A percentile compares a stretch with the other conserved stretches of the same genome.
Conservation (phyloP, 352 stramenopile genomes). For the Albugo laibachii region DNA sequence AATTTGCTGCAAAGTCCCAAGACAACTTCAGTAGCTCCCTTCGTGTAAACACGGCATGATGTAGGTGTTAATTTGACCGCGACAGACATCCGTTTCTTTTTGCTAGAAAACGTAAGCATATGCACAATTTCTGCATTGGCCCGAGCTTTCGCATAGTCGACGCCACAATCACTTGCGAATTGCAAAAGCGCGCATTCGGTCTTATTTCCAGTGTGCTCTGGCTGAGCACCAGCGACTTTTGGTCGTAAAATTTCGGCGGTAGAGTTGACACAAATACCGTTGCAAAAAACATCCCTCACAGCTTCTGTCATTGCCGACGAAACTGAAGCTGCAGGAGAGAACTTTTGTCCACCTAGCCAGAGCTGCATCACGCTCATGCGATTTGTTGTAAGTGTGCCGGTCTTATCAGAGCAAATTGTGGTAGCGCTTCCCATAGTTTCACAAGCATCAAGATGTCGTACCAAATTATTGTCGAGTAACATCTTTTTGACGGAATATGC, state of each 20-base stretch:
- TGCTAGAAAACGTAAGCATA: constrained; percentile 32
- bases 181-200: constrained; percentile 24
- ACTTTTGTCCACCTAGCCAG: constrained; percentile 16
- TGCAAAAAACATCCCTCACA: constrained; percentile 42
- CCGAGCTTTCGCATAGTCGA: constrained; percentile 24
- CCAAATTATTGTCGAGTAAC: constrained; percentile 91
- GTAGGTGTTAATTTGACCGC: constrained; percentile 8
- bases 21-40: constrained; percentile 35
- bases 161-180: constrained; percentile 44
- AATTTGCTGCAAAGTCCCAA: constrained; percentile 17
- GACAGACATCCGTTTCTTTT: constrained; percentile 6
- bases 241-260: constrained; percentile 45
- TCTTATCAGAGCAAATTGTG: constrained; percentile 94
- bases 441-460: constrained; percentile 89
- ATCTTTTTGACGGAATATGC: constrained; percentile 87
- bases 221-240: constrained; percentile 25
- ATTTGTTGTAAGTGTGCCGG: constrained; percentile 90
- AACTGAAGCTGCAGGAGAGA: constrained; percentile 20
- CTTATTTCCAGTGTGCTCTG: constrained; percentile 64
- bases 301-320: constrained; percentile 34
- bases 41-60: constrained; percentile 17
- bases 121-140: constrained; percentile 29
- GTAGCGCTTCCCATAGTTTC: constrained; percentile 95
- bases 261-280: constrained; percentile 55
- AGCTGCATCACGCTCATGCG: constrained; percentile 85